phyloP scores from a whole-genome alignment of 2,329 filamentous ascomycete species.

The Hirsutella rhossiliensis region DNA sequence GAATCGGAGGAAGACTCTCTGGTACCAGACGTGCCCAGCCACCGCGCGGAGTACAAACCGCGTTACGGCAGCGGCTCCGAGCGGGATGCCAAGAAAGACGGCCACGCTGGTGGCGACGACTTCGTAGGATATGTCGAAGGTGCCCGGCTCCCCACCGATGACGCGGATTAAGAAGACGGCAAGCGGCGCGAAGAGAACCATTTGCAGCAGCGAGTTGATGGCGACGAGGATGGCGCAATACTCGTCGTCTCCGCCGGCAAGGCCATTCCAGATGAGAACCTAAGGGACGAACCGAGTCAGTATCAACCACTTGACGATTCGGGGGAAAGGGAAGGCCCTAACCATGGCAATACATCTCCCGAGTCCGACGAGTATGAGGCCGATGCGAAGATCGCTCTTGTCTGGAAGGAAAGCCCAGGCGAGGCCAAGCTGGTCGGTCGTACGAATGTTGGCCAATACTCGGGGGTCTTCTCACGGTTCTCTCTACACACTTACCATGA shows the following conservation, averaged over 20 bases:
- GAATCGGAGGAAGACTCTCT: constrained; percentile 56
- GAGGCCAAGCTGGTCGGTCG: constrained; percentile 41
- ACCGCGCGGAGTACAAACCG: constrained; percentile 47
- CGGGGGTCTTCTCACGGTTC: not conserved
- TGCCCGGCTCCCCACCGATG: constrained; percentile 38
- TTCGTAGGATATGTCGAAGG: constrained; percentile 39
- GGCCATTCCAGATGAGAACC: constrained; percentile 55
- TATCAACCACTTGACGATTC: not conserved
- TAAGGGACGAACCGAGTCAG: constrained; percentile 5
- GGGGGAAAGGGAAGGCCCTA: constrained; percentile 5
- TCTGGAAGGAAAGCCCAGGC: constrained; percentile 59
- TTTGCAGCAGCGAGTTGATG: constrained; percentile 63
- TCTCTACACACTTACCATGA: constrained; percentile 49
- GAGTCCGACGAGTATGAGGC: constrained; percentile 71
- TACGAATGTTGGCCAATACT: not conserved
- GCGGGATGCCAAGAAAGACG: constrained; percentile 74
- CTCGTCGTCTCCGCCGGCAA: constrained; percentile 62
- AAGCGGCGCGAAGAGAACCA: constrained; percentile 59
- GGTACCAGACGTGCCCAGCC: constrained; percentile 49
- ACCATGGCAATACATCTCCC: constrained; percentile 87
- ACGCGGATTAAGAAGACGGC: constrained; percentile 59
- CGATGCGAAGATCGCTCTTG: constrained; percentile 43
- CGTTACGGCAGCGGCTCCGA: constrained; percentile 69
- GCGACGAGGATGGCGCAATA: constrained; percentile 77
- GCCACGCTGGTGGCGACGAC: constrained; percentile 69